Evolutionary conservation across 257 asterid species (phyloP), one percentile per base, ranked within the genome.

Genomic region (Scutellaria baicalensis): DNA sequence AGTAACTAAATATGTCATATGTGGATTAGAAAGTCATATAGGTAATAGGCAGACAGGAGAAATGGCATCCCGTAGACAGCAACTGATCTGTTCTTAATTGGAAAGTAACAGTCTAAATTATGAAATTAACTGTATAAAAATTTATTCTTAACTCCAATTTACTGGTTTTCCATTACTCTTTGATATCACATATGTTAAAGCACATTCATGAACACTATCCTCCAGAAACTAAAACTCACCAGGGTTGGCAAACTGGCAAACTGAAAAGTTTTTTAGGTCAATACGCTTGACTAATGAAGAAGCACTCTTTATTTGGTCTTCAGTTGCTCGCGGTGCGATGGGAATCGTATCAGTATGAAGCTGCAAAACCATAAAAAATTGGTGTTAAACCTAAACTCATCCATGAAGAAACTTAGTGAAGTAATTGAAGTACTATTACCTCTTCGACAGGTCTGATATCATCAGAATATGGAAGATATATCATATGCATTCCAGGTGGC

Each of bases 401-500:
- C 13, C 47, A 71, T 43, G 48, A 49, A 76, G 59, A 54, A 77
- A 68, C 57, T 64, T 23, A 14, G 14, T 39, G 69, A 63, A 57
- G 57, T 59, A 31, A 75, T 10, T 51, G 36, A 50, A 54, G 50
- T 16, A 67, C 35, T 54, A 39, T 57, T 84, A 85, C 99, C 95
- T 91, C 99, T 86, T 93, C 99, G 80, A 91, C 43, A 16, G 79
- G 88, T 81, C 99, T 83, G 83, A 93, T 80, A 68, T 93, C 99
- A 75, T 93, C 97, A 64, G 96, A 89, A 86, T 78, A 93, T 44
- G 97, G 99, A 83, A 93, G 96, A 78, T 84, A 82, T 75, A 93
- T 89, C 89, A 93, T 85, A 78, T 93, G 96, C 97, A 93, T 93
- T 73, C 99, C 99, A 40, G 99, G 96, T 73, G 99, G 99, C 84